Evolutionary conservation across 1,284 basidiomycete species (phyloP).

Genomic region (Microbotryum silenes-acaulis): DNA sequence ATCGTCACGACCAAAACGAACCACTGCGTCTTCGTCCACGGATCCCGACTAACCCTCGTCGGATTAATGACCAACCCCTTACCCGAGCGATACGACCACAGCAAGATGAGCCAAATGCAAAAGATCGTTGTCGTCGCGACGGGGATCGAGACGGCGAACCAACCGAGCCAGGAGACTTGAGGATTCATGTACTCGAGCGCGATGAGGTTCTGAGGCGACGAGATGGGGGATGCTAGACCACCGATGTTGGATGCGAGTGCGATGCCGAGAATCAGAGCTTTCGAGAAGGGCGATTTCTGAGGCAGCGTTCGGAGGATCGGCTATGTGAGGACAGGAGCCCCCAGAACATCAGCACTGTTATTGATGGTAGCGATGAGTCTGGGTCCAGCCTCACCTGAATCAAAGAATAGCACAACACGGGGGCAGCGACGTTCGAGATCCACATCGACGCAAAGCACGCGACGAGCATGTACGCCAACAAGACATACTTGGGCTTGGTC

Average conservation of each 20-base stretch:
- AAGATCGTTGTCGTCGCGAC: conserved; percentile 78
- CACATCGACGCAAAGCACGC: conserved; percentile 99
- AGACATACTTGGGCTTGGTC: conserved; percentile 71
- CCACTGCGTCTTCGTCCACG: conserved; percentile 76
- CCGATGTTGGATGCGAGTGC: conserved; percentile 97
- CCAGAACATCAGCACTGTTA: neutral
- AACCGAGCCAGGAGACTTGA: conserved; percentile 76
- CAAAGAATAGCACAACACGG: conserved; percentile 94
- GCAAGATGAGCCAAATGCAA: conserved; percentile 82
- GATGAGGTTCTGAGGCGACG: conserved; percentile 95
- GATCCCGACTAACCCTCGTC: conserved; percentile 70
- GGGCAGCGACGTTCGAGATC: conserved; percentile 98
- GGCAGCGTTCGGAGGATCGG: conserved; percentile 90
- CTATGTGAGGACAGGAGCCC: conserved; percentile 44
- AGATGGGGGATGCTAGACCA: conserved; percentile 45
- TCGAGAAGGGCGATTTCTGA: conserved; percentile 75
- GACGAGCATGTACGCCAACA: conserved; percentile 92
- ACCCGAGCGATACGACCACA: conserved; percentile 79
- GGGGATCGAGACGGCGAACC: conserved; percentile 91
- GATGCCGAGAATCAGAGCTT: conserved; percentile 88
- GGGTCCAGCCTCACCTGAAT: conserved; percentile 58
- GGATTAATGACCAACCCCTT: conserved; percentile 70
- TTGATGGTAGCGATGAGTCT: no score
- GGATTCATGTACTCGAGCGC: conserved; percentile 82
- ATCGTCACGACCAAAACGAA: conserved; percentile 81